Base-by-base conservation (phyloP, 768 basidiomycete genomes). In the Termitomyces sp. region DNA sequence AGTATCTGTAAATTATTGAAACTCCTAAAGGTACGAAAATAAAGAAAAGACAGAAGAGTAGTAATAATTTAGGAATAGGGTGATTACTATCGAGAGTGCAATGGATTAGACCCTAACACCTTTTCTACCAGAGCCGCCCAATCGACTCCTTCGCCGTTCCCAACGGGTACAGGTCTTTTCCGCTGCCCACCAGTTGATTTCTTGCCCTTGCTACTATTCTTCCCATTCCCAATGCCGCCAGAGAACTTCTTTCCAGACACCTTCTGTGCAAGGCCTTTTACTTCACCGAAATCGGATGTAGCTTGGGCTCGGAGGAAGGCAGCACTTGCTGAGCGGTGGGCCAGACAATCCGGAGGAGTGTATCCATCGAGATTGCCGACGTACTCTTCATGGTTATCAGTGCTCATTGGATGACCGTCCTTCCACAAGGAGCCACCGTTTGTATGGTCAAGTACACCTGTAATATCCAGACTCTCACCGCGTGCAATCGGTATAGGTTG, bases 391-490 rank as follows among this genome's bases (percentile, higher is more conserved):
- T 52, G 56, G 6, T 14, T 64, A 30, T 68, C 68, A 30, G 65
- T 66, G 0, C 64, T 60, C 88, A 91, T 90, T 20, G 80, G 71
- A 20, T 74, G 73, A 0, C 86, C 85, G 57, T 87, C 82, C 16
- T 74, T 74, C 77, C 79, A 79, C 12, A 93, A 71, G 18, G 89
- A 84, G 13, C 89, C 92, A 2, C 84, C 83, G 48, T 81, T 76
- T 4, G 93, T 96, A 70, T 82, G 83, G 30, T 74, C 75, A 33
- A 98, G 75, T 13, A 91, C 74, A 43, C 78, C 65, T 10, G 67
- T 63, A 61, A 99, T 95, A 68, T 87, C 83, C 61, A 97, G 69
- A 52, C 86, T 89, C 74, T 97, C 91, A n/a, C 96, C 97, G 0
- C 93, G 81, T 0, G 91, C 82, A 57, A 98, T 93, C 0, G 89